Conservation (phyloP, 768 basidiomycete genomes). For the Russula ochroleuca region DNA sequence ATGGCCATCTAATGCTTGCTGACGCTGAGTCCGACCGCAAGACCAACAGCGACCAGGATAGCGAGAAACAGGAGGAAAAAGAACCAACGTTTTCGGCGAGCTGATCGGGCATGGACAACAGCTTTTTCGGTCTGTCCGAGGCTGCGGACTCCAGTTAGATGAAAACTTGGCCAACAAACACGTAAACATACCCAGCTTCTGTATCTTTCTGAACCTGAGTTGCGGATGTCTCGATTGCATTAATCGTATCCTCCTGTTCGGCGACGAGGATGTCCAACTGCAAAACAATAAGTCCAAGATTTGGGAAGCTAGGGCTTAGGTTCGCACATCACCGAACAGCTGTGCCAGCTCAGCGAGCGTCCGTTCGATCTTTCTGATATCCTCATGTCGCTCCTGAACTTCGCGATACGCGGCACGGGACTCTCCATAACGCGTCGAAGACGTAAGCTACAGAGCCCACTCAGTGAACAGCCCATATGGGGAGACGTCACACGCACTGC, state of each 20-base stretch:
- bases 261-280: conserved; percentile 76
- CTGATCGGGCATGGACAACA: conserved; percentile 60
- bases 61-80: conserved; percentile 66
- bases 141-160: conserved; percentile 36
- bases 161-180: not conserved
- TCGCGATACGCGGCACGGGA: conserved; percentile 79
- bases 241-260: conserved; percentile 75
- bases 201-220: conserved; percentile 62
- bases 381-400: conserved; percentile 84
- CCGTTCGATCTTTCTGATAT: conserved; percentile 78
- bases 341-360: conserved; percentile 87
- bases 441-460: conserved; percentile 50
- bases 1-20: conserved; percentile 24
- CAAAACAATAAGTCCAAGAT: conserved; percentile 8
- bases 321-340: conserved; percentile 73
- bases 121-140: conserved; percentile 60
- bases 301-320: conserved; percentile 2
- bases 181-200: conserved; percentile 55
- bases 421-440: conserved; percentile 78
- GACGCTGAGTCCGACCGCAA: conserved; percentile 50
- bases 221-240: conserved; percentile 59
- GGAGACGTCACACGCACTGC: conserved; percentile 47
- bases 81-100: conserved; percentile 81
- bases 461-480: not conserved
- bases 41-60: conserved; percentile 52